A percentile compares a stretch with the other conserved stretches of the same genome.
These are phyloP conservation scores for Pleurotus tuber-regium DNA, from an alignment of 768 basidiomycete species.

Conservation along the genomic window DNA sequence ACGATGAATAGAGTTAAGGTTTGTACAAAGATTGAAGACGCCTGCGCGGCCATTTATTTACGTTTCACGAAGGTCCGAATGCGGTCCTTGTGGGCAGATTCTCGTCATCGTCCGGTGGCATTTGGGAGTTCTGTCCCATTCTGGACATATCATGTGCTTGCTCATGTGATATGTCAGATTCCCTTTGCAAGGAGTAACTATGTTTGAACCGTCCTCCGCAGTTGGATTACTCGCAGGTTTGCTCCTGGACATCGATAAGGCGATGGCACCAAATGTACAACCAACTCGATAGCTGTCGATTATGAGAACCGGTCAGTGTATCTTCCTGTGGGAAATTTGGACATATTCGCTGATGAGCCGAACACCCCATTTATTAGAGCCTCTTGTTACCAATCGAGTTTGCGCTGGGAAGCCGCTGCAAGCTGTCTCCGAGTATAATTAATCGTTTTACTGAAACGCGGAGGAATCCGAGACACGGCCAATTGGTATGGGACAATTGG, in stretches of 20 bases:
- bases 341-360: too few relatives aligned
- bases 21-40: not conserved
- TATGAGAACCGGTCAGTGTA: too few relatives aligned
- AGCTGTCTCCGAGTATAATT: not conserved
- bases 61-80: not conserved
- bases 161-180: constrained; percentile 8
- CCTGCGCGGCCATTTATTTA: not conserved
- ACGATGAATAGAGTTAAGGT: constrained; percentile 3
- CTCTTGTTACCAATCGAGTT: too few relatives aligned
- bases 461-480: not conserved
- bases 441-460: not conserved
- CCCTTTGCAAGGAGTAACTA: not conserved
- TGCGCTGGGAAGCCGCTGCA: too few relatives aligned
- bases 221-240: too few relatives aligned
- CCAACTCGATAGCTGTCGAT: too few relatives aligned
- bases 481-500: not conserved
- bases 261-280: too few relatives aligned
- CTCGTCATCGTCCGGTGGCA: not conserved
- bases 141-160: constrained; percentile 2
- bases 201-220: constrained; percentile 1
- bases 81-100: constrained; percentile 4
- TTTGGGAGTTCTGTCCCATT: not conserved
- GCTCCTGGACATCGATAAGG: too few relatives aligned
- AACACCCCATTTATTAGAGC: too few relatives aligned
- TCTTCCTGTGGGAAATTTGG: too few relatives aligned